Evolutionary conservation across 148 eudicot genomes (phyloP).

Genomic region (Dysphania ambrosioides): DNA sequence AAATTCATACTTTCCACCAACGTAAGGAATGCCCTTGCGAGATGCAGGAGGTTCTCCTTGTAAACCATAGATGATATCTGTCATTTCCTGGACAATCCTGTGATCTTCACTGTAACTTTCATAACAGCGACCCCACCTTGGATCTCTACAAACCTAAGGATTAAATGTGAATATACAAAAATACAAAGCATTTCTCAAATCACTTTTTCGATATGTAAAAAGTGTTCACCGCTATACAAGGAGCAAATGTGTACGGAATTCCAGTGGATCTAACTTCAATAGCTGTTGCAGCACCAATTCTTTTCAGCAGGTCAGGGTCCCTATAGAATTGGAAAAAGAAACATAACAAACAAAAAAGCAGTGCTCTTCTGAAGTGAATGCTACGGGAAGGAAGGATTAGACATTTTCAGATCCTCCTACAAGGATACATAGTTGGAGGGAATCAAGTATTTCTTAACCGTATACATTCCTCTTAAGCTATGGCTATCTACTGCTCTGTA

Average conservation of each 20-base stretch:
- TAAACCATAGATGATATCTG: slow-evolving; percentile 60
- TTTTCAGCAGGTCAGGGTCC: slow-evolving; percentile 60
- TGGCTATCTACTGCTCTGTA: not conserved
- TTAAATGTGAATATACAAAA: not conserved
- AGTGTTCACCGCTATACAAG: slow-evolving; percentile 65
- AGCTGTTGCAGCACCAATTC: slow-evolving; percentile 78
- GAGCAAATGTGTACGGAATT: slow-evolving; percentile 71
- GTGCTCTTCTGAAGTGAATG: not conserved
- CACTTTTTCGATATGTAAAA: not conserved
- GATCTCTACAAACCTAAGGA: slow-evolving; percentile 77
- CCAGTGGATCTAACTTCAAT: slow-evolving; percentile 84
- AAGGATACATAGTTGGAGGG: not conserved
- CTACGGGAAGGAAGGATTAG: not conserved
- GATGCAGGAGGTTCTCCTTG: slow-evolving; percentile 68
- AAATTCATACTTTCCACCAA: slow-evolving; percentile 61
- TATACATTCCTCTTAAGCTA: not conserved
- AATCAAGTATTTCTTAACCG: not conserved
- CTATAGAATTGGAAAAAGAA: slow-evolving; percentile 26
- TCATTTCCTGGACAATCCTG: slow-evolving; percentile 64
- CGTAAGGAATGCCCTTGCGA: slow-evolving; percentile 55
- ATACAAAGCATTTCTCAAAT: not conserved
- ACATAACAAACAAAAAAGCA: not conserved
- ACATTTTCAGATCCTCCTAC: not conserved
- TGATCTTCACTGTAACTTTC: slow-evolving; percentile 91
- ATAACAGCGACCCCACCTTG: slow-evolving; percentile 88